phyloP scores from a whole-genome alignment of 2,329 filamentous ascomycete genomes.

The Bipolaris zeicola region DNA sequence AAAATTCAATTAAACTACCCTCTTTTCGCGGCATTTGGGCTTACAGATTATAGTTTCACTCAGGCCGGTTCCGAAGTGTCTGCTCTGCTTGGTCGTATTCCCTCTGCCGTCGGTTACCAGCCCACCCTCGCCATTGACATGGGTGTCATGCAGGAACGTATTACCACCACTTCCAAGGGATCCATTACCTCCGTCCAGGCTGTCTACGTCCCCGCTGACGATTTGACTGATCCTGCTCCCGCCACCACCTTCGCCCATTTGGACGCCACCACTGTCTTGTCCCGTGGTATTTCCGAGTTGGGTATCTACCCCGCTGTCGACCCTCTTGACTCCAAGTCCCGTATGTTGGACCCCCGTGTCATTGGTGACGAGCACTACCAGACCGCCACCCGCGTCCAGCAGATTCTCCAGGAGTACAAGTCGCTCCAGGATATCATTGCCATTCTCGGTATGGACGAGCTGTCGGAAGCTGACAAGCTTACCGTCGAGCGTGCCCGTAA shows the following conservation, averaged over 20 bases:
- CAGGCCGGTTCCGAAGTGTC: conserved; percentile 98
- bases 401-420: conserved; percentile 99
- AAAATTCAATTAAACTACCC: no score
- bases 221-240: conserved; percentile 99
- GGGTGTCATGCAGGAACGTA: conserved; percentile 87
- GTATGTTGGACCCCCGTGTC: conserved; percentile 99
- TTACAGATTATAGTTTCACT: conserved; percentile 42
- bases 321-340: conserved; percentile 98
- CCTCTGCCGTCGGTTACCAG: conserved; percentile 99
- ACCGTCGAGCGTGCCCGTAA: conserved; percentile 99
- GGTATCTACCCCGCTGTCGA: conserved; percentile 99
- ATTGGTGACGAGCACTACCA: conserved; percentile 98
- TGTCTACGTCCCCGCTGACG: conserved; percentile 99
- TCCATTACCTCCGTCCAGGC: conserved; percentile 99
- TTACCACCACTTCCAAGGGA: conserved; percentile 98
- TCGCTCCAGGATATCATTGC: conserved; percentile 99
- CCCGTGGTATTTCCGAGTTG: conserved; percentile 99
- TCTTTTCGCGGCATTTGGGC: no score
- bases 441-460: conserved; percentile 99
- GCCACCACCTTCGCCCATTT: conserved; percentile 99
- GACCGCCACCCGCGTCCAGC: conserved; percentile 91
- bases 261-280: conserved; percentile 99
- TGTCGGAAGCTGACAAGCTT: conserved; percentile 98
- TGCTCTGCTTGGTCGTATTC: conserved; percentile 98
- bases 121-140: conserved; percentile 45